Evolutionary conservation across 306 rosid species (phyloP), one percentile per base, ranked within the genome.

Genomic region (Sesbania bispinosa): DNA sequence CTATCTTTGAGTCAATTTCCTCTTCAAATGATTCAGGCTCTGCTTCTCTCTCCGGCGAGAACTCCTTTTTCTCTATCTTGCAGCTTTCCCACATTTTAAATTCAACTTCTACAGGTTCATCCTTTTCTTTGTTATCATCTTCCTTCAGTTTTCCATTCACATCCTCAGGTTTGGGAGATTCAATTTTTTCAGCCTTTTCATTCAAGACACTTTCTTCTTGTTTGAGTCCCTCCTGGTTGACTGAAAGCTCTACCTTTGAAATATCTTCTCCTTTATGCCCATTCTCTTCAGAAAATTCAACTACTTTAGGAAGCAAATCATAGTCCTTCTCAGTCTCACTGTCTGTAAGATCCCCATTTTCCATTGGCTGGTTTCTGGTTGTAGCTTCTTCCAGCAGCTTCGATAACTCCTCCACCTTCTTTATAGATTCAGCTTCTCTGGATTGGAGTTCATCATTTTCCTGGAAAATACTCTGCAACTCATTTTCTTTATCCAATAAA

Each of bases 1-100:
- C 88, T 14, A 62, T 62, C 80, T 91, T 94, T 4, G 97, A 74
- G 8, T 89, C 90, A 74, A 68, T 86, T 62, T 90, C 96, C 68
- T 85, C 92, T 51, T 85, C 88, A 2, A 94, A 76, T 45, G 92
- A 85, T 77, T 85, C 92, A 47, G 88, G 88, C 78, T 89, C 96
- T 4, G 78, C 74, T 77, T 94, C 96, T 79, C 90, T 82, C 84
- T 87, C 98, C 0, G 92, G 97, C 0, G 88, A 90, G 81, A 89
- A 89, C 73, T 94, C 98, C 79, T 90, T 93, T 91, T 90, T 94
- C 81, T 94, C 98, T 62, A 94, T 94, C 78, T 84, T 87, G 88
- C 92, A 89, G 84, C 94, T 89, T 81, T 92, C 97, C 97, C 98
- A 87, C 98, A 92, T 92, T 78, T 92, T 83, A 72, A 57, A 87